Evolutionary conservation across 352 stramenopile species (phyloP).

Genomic region (Pseudoperonospora humuli): DNA sequence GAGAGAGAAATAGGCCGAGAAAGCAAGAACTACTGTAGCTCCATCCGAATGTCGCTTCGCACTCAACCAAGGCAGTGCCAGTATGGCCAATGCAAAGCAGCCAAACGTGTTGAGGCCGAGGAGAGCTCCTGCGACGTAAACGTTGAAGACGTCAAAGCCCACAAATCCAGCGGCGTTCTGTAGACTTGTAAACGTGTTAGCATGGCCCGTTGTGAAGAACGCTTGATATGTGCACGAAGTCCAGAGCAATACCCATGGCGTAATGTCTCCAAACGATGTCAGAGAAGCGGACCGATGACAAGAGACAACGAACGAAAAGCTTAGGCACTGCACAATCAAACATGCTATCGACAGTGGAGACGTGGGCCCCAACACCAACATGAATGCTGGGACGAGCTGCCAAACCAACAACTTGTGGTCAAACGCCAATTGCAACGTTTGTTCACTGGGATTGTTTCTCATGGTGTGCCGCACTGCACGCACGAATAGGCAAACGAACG

Average conservation of each 20-base stretch:
- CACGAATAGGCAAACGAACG: slow-evolving; percentile 9
- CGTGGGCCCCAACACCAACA: slow-evolving; percentile 58
- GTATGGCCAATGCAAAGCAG: slow-evolving; percentile 39
- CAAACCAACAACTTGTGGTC: slow-evolving; percentile 31
- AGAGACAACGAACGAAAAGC: slow-evolving; percentile 32
- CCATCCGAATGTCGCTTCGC: slow-evolving; percentile 2
- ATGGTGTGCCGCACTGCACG: slow-evolving; percentile 5
- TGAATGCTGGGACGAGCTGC: slow-evolving; percentile 38
- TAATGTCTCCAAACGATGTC: slow-evolving; percentile 1
- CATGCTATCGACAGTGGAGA: slow-evolving; percentile 50
- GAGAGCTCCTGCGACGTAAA: slow-evolving; percentile 60
- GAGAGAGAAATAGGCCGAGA: slow-evolving; percentile 46
- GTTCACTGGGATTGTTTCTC: background rate
- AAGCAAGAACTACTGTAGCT: slow-evolving; percentile 9
- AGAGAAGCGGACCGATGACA: slow-evolving; percentile 6
- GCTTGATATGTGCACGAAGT: slow-evolving; percentile 52
- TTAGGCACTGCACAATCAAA: slow-evolving; percentile 33
- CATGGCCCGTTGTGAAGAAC: slow-evolving; percentile 86
- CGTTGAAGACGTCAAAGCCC: slow-evolving; percentile 82
- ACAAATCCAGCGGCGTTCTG: slow-evolving; percentile 87
- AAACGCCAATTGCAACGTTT: background rate
- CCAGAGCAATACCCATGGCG: slow-evolving; percentile 50
- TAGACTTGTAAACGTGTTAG: slow-evolving; percentile 86
- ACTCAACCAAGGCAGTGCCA: slow-evolving; percentile 30
- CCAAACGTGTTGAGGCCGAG: slow-evolving; percentile 87